A percentile compares a stretch with the other conserved stretches of the same genome.
These are phyloP conservation scores for Ophiosphaerella korrae DNA, from an alignment of 2,329 filamentous ascomycete species.

Conservation along the genomic window DNA sequence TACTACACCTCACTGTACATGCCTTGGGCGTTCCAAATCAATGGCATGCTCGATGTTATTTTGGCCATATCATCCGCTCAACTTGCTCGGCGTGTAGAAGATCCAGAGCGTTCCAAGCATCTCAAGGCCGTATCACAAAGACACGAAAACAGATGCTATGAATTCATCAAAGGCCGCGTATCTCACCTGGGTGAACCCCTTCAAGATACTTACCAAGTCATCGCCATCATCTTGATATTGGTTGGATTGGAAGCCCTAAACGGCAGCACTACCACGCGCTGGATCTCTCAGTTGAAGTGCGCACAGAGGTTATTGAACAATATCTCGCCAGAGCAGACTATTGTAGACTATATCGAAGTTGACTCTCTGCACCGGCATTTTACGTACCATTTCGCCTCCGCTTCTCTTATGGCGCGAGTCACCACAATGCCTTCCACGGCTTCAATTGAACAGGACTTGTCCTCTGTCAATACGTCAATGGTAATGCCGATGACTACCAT, in stretches of 20 bases:
- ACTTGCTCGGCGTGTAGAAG: constrained; percentile 35
- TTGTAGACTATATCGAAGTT: constrained; percentile 36
- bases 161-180: constrained; percentile 38
- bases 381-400: constrained; percentile 45
- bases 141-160: constrained; percentile 41
- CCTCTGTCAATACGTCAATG: constrained; percentile 21
- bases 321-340: constrained; percentile 28
- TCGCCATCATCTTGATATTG: constrained; percentile 40
- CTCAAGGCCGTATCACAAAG: constrained; percentile 36
- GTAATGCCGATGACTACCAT: constrained; percentile 33
- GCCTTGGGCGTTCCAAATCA: constrained; percentile 43
- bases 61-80: constrained; percentile 43
- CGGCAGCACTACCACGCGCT: constrained; percentile 39
- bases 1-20: constrained; percentile 45
- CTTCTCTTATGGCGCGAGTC: constrained; percentile 41
- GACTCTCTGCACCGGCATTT: constrained; percentile 44
- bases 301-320: constrained; percentile 38
- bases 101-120: constrained; percentile 34
- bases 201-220: constrained; percentile 39
- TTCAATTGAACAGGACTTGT: constrained; percentile 24
- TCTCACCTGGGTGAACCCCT: constrained; percentile 30
- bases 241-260: constrained; percentile 45
- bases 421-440: constrained; percentile 19
- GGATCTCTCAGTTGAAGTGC: constrained; percentile 43
- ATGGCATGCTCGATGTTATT: constrained; percentile 44